Percentiles rank a stretch among this genome's conserved stretches.
Evolutionary conservation across 768 basidiomycete species (phyloP).

Genomic region (Fomitopsis pulvina): DNA sequence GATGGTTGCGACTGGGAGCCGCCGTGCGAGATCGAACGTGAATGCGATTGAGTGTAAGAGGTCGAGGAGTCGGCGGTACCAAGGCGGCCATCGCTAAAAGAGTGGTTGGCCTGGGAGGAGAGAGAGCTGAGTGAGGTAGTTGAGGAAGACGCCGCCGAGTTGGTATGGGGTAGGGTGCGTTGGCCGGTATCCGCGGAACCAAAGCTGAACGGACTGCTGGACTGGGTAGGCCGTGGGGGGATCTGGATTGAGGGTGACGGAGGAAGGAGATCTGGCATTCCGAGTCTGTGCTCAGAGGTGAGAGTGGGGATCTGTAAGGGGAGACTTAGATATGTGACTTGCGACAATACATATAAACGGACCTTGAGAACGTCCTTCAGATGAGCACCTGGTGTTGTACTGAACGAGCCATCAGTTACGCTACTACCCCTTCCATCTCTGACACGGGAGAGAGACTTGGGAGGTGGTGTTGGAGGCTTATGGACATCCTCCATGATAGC

Average conservation of each 20-base stretch:
- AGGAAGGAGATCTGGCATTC: constrained; percentile 62
- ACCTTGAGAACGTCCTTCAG: constrained; percentile 74
- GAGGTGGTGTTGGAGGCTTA: constrained; percentile 29
- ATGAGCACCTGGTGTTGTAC: constrained; percentile 17
- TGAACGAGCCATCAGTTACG: constrained; percentile 26
- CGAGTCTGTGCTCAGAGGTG: constrained; percentile 63
- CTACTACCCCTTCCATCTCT: constrained; percentile 43
- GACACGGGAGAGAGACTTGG: constrained; percentile 37
- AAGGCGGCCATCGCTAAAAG: constrained; percentile 16
- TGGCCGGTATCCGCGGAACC: constrained; percentile 14
- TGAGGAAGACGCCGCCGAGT: constrained; percentile 30
- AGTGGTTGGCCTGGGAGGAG: constrained; percentile 22
- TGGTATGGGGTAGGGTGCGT: constrained; percentile 12
- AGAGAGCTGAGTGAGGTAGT: constrained; percentile 33
- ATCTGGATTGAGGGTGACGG: constrained; percentile 56
- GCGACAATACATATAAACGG: constrained; percentile 3
- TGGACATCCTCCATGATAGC: constrained; percentile 45
- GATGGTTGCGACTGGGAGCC: constrained; percentile 12
- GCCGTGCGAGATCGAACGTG: constrained; percentile 17
- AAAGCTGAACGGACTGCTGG: constrained; percentile 32
- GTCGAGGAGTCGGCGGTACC: constrained; percentile 10
- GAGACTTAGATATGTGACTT: neutral
- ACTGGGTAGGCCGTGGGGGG: constrained; percentile 31
- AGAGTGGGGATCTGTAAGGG: constrained; percentile 51
- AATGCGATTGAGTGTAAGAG: constrained; percentile 13